Evolutionary conservation across 306 rosid species (phyloP).

Genomic region (Fragaria vesca): DNA sequence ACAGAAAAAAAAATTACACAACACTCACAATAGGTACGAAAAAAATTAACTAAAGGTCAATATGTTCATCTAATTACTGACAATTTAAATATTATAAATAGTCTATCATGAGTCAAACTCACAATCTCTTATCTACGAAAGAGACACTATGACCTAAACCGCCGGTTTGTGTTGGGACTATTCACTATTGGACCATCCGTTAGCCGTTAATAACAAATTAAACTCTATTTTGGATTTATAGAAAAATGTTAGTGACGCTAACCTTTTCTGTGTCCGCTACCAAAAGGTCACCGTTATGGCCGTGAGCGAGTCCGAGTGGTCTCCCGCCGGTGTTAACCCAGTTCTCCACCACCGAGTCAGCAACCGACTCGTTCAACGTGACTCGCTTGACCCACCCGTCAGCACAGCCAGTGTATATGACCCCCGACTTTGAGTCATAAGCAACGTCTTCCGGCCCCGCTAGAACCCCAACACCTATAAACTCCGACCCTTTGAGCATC

Average conservation of each 20-base stretch:
- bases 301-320: constrained; percentile 60
- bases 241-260: neutral
- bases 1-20: no score
- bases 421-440: constrained; percentile 35
- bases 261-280: constrained; percentile 59
- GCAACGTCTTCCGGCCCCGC: constrained; percentile 50
- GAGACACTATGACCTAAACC: no score
- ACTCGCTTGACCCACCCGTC: constrained; percentile 81
- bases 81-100: no score
- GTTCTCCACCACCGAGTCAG: constrained; percentile 39
- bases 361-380: constrained; percentile 40
- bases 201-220: no score
- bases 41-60: no score
- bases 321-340: constrained; percentile 82
- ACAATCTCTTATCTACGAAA: no score
- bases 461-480: constrained; percentile 36
- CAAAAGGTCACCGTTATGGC: constrained; percentile 29
- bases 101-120: no score
- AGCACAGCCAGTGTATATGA: constrained; percentile 61
- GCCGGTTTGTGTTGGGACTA: no score
- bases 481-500: constrained; percentile 39
- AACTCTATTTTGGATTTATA: no score
- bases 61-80: no score
- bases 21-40: no score
- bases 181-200: no score